phyloP scores from a whole-genome alignment of 352 stramenopile species.

The Peronospora destructor region DNA sequence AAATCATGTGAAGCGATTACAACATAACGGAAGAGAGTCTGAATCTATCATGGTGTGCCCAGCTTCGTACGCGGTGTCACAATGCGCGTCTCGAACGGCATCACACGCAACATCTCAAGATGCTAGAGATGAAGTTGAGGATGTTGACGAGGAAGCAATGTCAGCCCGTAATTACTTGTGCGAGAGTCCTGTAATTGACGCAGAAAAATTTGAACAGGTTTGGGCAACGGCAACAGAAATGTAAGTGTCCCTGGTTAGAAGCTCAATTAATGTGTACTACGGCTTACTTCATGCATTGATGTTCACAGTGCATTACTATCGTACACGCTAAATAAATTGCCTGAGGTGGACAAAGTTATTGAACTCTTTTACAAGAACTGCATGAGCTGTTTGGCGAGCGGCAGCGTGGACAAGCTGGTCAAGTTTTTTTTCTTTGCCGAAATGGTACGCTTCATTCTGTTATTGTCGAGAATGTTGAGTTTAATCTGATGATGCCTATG shows the following conservation, averaged over 20 bases:
- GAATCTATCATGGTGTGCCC: constrained; percentile 17
- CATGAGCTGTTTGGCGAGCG: constrained; percentile 75
- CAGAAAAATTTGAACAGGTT: constrained; percentile 72
- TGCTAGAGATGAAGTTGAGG: constrained; percentile 33
- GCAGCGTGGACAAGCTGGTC: constrained; percentile 55
- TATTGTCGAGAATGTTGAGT: not conserved
- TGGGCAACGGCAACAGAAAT: constrained; percentile 65
- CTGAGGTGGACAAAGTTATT: constrained; percentile 74
- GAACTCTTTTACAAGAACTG: constrained; percentile 58
- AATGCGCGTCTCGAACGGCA: constrained; percentile 19
- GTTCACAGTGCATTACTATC: constrained; percentile 44
- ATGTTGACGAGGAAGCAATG: constrained; percentile 49
- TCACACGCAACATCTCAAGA: constrained; percentile 28
- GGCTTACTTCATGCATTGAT: not conserved
- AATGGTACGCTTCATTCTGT: constrained; percentile 42
- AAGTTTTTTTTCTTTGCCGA: constrained; percentile 88
- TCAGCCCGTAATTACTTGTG: constrained; percentile 62
- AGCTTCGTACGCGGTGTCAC: constrained; percentile 8
- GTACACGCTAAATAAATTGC: constrained; percentile 41
- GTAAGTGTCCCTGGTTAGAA: constrained; percentile 34
- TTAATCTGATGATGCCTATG: constrained; percentile 4
- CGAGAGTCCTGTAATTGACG: constrained; percentile 54
- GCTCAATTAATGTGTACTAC: not conserved
- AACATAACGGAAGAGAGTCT: constrained; percentile 19
- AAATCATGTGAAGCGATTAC: constrained; percentile 16